Base-by-base conservation (phyloP, 2,329 filamentous ascomycete species). In the Sarocladium oryzae region DNA sequence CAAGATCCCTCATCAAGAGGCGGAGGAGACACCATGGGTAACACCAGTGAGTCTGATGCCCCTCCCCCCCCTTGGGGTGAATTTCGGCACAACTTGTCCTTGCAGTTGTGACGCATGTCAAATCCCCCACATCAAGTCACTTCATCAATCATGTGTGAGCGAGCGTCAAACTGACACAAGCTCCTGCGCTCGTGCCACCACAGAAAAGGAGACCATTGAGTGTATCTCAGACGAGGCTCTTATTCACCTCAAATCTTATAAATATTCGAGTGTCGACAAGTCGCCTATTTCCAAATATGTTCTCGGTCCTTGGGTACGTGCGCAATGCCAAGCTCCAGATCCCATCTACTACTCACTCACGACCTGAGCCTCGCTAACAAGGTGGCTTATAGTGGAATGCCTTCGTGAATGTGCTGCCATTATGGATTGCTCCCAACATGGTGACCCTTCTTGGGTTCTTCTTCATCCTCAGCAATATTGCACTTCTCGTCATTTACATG, bases 341-440 rank as follows among this genome's bases (percentile, higher is more conserved):
- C 33, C 33, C 10, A 35, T 28, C 15, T 5, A 9, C 18, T n/a
- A 15, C 37, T 20, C 18, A 8, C 16, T 5, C 37, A n/a, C 18
- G 16, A n/a, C 57, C 51, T 32, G 24, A 40, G 51, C 20, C 48
- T 10, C 21, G 23, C 40, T 43, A 28, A 43, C 54, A 53, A n/a
- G n/a, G n/a, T 45, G 40, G 20, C 21, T 43, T 43, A 63, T 69
- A 97, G 92, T 99, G 93, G 93, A 97, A 96, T 80, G 89, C 84
- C 57, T 91, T 91, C 61, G 93, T 97, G 61, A 84, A 96, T 66
- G 72, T 96, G 37, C 73, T 99, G 61, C 93, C 93, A 56, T 73
- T 96, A 81, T 99, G 92, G 91, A 80, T 99, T 51, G 93, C 93
- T 24, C 93, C 93, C 30, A 99, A 99, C 66, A 93, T 96, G 84